Evolutionary conservation across 768 basidiomycete species (phyloP), one percentile per base, ranked within the genome.

Genomic region (Suillus bovinus): DNA sequence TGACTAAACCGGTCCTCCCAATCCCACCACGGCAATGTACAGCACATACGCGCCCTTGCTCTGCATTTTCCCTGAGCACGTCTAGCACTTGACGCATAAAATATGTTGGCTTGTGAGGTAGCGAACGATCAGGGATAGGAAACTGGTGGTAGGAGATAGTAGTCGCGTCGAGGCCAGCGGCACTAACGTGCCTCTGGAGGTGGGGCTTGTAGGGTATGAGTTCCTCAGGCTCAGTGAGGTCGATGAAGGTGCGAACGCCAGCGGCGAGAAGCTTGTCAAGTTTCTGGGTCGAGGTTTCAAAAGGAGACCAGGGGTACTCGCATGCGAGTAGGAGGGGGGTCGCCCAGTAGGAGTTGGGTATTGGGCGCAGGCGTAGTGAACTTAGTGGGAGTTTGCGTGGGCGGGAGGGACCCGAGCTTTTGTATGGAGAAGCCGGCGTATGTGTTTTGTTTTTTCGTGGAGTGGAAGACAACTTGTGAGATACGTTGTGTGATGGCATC

Each of bases 311-410:
- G 1, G 90, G 90, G 73, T 91, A 92, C 70, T 93, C 91, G 82
- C 89, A 91, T 0, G 90, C 91, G 59, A 91, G 80, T 39, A 93
- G 82, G 13, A 80, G 74, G 0, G 86, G 81, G 0, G 89, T 91
- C 0, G 89, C 90, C 91, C 91, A 93, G 77, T 92, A 92, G 0
- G 88, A 90, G 74, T 93, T 93, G n/a, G 89, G 88, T 69, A 92
- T 86, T 33, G 90, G 90, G 1, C 87, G 84, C 0, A 76, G 71
- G 5, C 67, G 61, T 34, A 36, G 10, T 10, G 52, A 50, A 16
- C 31, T 59, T 34, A 61, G 33, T 33, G 61, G 49, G 11, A 52
- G 53, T 29, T 10, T 38, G 14, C 59, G 59, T n/a, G 34, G 33
- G 4, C 50, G 59, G 16, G 59, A 58, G 24, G 59, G 36, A 5